These are phyloP conservation scores for Metarhizium humberi DNA, from an alignment of 2,329 filamentous ascomycete species.

Conservation along the genomic window DNA sequence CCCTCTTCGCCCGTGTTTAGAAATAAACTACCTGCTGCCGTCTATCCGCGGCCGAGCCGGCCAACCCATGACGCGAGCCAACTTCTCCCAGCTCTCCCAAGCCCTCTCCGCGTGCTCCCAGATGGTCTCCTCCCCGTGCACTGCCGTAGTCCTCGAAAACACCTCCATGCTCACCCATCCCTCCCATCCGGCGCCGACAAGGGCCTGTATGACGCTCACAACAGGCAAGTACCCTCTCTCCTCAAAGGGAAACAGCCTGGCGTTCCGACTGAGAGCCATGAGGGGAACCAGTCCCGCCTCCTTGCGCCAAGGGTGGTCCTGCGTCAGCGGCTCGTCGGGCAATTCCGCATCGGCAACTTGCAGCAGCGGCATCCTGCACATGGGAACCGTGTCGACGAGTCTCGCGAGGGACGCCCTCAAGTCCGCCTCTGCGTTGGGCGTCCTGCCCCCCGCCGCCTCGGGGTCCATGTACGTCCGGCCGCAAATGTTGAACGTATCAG, in stretches of 20 bases:
- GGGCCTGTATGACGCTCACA: constrained; percentile 20
- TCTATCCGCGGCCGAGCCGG: no score
- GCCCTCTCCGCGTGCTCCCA: constrained; percentile 7
- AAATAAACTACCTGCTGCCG: no score
- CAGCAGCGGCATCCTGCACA: constrained; percentile 8
- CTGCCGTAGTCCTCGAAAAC: constrained; percentile 7
- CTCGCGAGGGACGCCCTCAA: neutral
- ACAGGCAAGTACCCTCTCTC: constrained; percentile 17
- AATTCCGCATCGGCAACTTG: constrained; percentile 13
- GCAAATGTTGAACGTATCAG: constrained; percentile 20
- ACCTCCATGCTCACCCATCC: constrained; percentile 14
- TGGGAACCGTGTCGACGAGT: neutral
- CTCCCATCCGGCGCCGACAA: constrained; percentile 5
- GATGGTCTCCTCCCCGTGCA: constrained; percentile 4
- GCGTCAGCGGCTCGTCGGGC: neutral
- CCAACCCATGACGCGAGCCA: constrained; percentile 9
- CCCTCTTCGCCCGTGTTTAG: no score
- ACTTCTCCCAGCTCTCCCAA: constrained; percentile 9
- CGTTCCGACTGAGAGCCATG: constrained; percentile 11
- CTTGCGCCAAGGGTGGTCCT: constrained; percentile 5
- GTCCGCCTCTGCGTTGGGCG: neutral
- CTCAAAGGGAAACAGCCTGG: constrained; percentile 12
- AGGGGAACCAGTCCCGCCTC: constrained; percentile 3
- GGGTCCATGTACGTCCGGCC: constrained; percentile 1
- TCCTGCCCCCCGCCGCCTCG: neutral